These are phyloP conservation scores for Aspergillus versicolor DNA, from an alignment of 2,329 filamentous ascomycete genomes.

Conservation along the genomic window DNA sequence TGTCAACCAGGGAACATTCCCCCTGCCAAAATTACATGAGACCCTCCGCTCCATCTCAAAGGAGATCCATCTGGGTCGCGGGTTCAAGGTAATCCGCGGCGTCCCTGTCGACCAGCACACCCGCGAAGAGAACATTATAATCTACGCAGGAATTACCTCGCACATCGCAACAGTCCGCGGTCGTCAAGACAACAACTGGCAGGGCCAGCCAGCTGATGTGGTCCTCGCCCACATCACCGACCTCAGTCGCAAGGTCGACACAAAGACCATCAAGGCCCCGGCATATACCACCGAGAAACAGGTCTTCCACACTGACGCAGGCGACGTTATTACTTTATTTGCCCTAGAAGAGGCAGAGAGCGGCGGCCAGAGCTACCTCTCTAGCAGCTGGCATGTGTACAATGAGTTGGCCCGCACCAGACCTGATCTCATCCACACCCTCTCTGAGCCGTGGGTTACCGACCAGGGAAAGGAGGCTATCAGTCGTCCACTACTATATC, in stretches of 20 bases:
- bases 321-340: conserved; percentile 55
- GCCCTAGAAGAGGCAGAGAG: conserved; percentile 46
- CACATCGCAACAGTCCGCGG: conserved; percentile 43
- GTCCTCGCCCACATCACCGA: conserved; percentile 65
- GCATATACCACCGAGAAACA: conserved; percentile 43
- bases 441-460: conserved; percentile 50
- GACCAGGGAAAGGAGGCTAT: conserved; percentile 31
- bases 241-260: conserved; percentile 37
- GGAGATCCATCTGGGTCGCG: conserved; percentile 42
- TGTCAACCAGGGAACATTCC: conserved; percentile 49
- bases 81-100: conserved; percentile 48
- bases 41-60: conserved; percentile 35
- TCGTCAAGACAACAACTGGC: conserved; percentile 41
- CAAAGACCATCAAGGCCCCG: conserved; percentile 39
- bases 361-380: conserved; percentile 55
- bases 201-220: conserved; percentile 40
- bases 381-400: conserved; percentile 55
- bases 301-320: conserved; percentile 58
- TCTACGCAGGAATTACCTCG: conserved; percentile 45
- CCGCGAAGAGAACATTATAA: conserved; percentile 39
- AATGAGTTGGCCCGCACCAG: conserved; percentile 54
- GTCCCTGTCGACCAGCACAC: conserved; percentile 38
- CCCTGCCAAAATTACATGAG: conserved; percentile 37
- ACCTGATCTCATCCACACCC: conserved; percentile 54
- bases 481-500: conserved; percentile 46